These are phyloP conservation scores for Clonostachys solani DNA, from an alignment of 2,329 filamentous ascomycete species.

Conservation along the genomic window DNA sequence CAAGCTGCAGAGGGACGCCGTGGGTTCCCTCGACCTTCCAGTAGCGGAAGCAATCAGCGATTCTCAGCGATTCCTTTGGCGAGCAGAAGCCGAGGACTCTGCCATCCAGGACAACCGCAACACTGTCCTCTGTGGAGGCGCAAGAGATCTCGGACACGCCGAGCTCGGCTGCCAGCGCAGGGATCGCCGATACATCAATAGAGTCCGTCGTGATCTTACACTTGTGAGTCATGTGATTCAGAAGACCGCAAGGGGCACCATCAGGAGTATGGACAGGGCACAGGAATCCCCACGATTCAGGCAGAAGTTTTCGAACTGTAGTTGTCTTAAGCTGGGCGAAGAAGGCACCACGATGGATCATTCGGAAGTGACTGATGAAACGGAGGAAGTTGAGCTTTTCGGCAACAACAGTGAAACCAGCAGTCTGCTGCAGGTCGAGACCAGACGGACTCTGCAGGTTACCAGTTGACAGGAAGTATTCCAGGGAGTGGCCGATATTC, in stretches of 20 bases:
- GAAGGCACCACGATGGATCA: constrained; percentile 98
- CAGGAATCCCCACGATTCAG: constrained; percentile 96
- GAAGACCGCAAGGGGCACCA: constrained; percentile 86
- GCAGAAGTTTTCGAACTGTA: constrained; percentile 89
- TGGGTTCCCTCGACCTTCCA: constrained; percentile 93
- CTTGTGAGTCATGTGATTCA: constrained; percentile 95
- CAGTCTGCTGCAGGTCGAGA: constrained; percentile 88
- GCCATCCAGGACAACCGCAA: constrained; percentile 87
- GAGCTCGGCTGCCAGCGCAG: constrained; percentile 70
- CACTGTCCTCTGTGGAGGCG: constrained; percentile 75
- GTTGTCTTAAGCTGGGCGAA: constrained; percentile 98
- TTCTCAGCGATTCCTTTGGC: constrained; percentile 74
- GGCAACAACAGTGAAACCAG: constrained; percentile 92
- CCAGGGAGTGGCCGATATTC: constrained; percentile 79
- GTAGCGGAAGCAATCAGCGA: constrained; percentile 82
- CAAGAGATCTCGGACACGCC: constrained; percentile 75
- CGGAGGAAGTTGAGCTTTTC: constrained; percentile 99
- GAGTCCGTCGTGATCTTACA: constrained; percentile 80
- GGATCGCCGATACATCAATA: constrained; percentile 71
- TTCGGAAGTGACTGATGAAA: constrained; percentile 98
- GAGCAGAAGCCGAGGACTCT: constrained; percentile 87
- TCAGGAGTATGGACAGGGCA: constrained; percentile 98
- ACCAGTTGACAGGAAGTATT: constrained; percentile 95
- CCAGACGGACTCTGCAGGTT: constrained; percentile 90
- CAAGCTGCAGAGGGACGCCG: constrained; percentile 75